These are phyloP conservation scores for Avena atlantica DNA, from an alignment of 176 grass and related monocot species.

Conservation along the genomic window DNA sequence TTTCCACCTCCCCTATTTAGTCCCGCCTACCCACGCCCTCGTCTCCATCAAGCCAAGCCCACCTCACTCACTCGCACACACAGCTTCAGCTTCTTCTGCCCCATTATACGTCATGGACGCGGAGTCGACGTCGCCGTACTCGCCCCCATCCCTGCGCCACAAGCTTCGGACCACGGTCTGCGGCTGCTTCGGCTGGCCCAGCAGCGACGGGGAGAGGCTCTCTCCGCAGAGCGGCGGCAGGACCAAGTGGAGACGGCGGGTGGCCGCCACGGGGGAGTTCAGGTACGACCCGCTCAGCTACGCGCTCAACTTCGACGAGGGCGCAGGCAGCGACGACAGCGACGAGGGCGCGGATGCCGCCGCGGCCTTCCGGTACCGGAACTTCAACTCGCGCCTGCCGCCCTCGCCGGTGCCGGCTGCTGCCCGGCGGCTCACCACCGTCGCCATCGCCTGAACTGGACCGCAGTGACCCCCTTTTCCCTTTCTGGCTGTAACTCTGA, in stretches of 20 bases:
- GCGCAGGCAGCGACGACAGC: conserved; percentile 32
- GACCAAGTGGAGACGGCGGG: conserved; percentile 39
- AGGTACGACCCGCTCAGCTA: conserved; percentile 90
- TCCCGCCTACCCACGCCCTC: not conserved
- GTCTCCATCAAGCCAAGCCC: not conserved
- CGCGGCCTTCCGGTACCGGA: conserved; percentile 48
- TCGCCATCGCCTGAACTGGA: conserved; percentile 33
- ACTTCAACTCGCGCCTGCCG: conserved; percentile 42
- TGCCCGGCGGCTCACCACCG: not conserved
- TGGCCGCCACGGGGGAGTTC: conserved; percentile 54
- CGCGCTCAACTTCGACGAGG: conserved; percentile 88
- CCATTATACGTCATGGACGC: conserved; percentile 34
- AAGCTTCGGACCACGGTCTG: conserved; percentile 66
- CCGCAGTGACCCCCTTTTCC: too few relatives aligned
- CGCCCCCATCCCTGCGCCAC: conserved; percentile 44
- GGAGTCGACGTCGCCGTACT: conserved; percentile 26
- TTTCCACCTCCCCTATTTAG: conserved; percentile 5
- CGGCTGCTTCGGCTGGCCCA: conserved; percentile 67
- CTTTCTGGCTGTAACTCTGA: not conserved
- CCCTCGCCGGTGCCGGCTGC: conserved; percentile 34
- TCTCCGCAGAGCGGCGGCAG: conserved; percentile 7
- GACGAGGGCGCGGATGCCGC: conserved; percentile 26
- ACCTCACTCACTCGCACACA: too few relatives aligned
- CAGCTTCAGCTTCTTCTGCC: not conserved
- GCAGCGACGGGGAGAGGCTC: not conserved